Evolutionary conservation across 768 basidiomycete species (phyloP), one percentile per base, ranked within the genome.

Genomic region (Hypholoma fasciculare): DNA sequence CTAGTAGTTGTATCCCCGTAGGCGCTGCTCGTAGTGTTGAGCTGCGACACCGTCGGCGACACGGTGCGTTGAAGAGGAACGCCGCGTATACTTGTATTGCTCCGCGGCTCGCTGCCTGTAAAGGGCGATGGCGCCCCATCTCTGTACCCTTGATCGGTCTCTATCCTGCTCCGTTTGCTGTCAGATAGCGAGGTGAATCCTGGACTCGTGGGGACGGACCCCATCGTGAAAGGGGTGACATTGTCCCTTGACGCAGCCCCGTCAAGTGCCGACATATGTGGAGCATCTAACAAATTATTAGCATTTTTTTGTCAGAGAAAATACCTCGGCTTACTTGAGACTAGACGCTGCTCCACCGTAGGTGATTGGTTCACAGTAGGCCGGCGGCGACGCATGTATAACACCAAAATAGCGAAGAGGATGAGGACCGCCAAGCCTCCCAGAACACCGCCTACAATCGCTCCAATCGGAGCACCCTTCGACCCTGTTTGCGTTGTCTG

Each of bases 391-490:
- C 36, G 52, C 23, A 44, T 26, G 27, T 42, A 53, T 16, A 38
- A n/a, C 9, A 44, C 12, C 7, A 30, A 17, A 36, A 43, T 38
- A 7, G 30, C 5, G 4, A 30, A 14, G 14, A 53, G 27, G 3
- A 26, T 26, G 9, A 53, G 23, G 16, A 53, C 38, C 14, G 26
- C 39, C 16, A 53, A 13, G 19, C 40, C 42, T 3, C 52, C 52
- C n/a, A 36, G 39, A 30, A 43, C 52, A n/a, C 55, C 59, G 13
- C 62, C 62, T 3, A 54, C 56, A 30, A 60, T 54, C 2, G 56
- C 39, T 2, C 58, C 62, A 37, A 57, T 17, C 14, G 62, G 51
- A 17, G 36, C 30, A 2, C 19, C 13, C 14, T 34, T 56, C 20
- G 14, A 23, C 8, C 8, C 43, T 40, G 14, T 27, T 30, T 13